Percentiles rank a stretch among this genome's conserved stretches.
phyloP scores from a whole-genome alignment of 495 filamentous ascomycete genomes.

The Aspergillus indologenus region DNA sequence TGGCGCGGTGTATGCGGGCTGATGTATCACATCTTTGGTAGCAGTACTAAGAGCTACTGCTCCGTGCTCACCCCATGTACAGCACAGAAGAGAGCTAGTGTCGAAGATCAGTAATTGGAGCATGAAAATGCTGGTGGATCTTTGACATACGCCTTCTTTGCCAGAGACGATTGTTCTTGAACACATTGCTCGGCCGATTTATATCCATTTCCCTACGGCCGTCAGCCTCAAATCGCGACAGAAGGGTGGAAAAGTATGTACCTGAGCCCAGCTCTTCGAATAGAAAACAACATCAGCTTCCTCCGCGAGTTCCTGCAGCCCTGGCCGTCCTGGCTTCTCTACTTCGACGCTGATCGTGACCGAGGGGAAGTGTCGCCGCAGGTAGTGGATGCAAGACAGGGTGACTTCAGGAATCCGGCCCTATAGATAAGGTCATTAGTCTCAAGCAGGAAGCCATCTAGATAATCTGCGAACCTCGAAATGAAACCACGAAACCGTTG shows the following conservation, averaged over 20 bases:
- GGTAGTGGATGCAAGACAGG: slow-evolving; percentile 56
- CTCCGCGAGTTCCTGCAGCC: slow-evolving; percentile 58
- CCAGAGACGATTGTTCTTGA: slow-evolving; percentile 38
- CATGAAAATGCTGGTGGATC: slow-evolving; percentile 5
- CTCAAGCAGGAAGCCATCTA: background rate
- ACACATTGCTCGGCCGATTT: slow-evolving; percentile 49
- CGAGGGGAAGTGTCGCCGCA: slow-evolving; percentile 47
- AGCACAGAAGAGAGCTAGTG: slow-evolving; percentile 54
- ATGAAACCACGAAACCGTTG: slow-evolving; percentile 59
- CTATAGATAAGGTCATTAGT: slow-evolving; percentile 33
- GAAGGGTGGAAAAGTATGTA: slow-evolving; percentile 26
- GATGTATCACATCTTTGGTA: slow-evolving; percentile 37
- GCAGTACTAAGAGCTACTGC: slow-evolving; percentile 48
- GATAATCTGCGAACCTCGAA: slow-evolving; percentile 58
- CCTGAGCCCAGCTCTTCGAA: slow-evolving; percentile 67
- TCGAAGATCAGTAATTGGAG: background rate
- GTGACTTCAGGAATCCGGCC: slow-evolving; percentile 64
- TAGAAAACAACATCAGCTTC: slow-evolving; percentile 69
- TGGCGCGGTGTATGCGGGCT: slow-evolving; percentile 41
- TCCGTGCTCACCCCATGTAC: slow-evolving; percentile 67
- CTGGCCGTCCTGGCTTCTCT: slow-evolving; percentile 62
- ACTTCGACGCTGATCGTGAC: slow-evolving; percentile 63
- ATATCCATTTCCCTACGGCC: slow-evolving; percentile 46
- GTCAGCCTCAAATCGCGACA: background rate
- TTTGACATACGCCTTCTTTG: slow-evolving; percentile 42